Evolutionary conservation across 1,284 basidiomycete genomes (phyloP), one percentile per base, ranked within the genome.

Genomic region (Ceratobasidium sp.): DNA sequence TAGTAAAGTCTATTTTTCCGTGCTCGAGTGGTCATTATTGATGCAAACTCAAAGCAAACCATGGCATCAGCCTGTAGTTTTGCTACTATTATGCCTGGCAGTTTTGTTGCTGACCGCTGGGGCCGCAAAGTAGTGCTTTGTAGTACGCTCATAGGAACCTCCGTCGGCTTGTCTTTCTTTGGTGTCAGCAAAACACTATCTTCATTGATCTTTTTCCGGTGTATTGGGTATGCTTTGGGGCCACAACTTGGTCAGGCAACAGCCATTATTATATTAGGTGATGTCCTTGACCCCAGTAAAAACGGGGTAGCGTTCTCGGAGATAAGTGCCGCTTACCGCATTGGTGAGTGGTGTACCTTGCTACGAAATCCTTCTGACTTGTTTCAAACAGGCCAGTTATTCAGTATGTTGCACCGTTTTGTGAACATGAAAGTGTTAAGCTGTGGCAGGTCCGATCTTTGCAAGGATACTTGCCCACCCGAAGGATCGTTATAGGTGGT

Each of bases 1-100:
- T 66, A 1, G 60, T 66, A 16, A 44, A 50, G 21, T 30, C 23
- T 1, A 1, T n/a, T n/a, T 7, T 25, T 23, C 36, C 23, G 25
- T n/a, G 21, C 21, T 46, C 25, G 42, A 23, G 39, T 8, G 19
- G 42, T 4, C 47, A 13, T 13, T 6, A 46, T 16, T 23, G n/a
- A 52, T n/a, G 4, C 13, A 25, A 25, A 23, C 21, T 16, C 39
- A 42, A 42, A 66, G 60, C 50, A 66, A 66, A 66, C 60, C 2
- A 39, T 66, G 11, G 60, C 60, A 44, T 66, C 60, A n/a, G 42
- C 27, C 50, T 66, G 53, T 54, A 52, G 60, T 41, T 66, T 66
- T 46, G 50, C 39, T 2, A 41, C 50, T 3, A 1, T 66, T 8
- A 27, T 66, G 8, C 60, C 60, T n/a, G 60, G 60, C 7, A 66